Percentiles rank a stretch among this genome's conserved stretches.
phyloP scores from a whole-genome alignment of 2,329 filamentous ascomycete species.

The Arthrobotrys musiformis region DNA sequence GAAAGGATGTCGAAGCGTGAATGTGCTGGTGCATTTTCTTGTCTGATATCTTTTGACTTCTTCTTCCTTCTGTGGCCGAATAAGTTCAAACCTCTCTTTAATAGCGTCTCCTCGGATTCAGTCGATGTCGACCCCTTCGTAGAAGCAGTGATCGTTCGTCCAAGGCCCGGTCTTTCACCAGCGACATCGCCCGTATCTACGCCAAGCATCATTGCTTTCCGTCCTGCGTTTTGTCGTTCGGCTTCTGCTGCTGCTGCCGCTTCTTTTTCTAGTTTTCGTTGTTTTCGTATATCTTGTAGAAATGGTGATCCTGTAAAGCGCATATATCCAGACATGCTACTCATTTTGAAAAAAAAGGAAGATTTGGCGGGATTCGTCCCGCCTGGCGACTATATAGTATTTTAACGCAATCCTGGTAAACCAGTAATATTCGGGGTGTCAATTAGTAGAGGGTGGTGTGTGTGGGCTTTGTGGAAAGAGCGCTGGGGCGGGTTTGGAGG shows the following conservation, averaged over 20 bases:
- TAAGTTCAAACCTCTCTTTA: slow-evolving; percentile 40
- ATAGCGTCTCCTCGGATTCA: slow-evolving; percentile 44
- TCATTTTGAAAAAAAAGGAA: slow-evolving; percentile 41
- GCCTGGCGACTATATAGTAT: slow-evolving; percentile 54
- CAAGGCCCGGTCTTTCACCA: slow-evolving; percentile 33
- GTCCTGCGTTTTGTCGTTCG: slow-evolving; percentile 41
- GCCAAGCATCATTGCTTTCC: slow-evolving; percentile 48
- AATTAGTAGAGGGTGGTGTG: slow-evolving; percentile 42
- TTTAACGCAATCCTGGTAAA: slow-evolving; percentile 50
- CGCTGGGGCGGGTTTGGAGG: slow-evolving; percentile 52
- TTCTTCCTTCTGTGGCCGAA: slow-evolving; percentile 52
- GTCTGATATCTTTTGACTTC: slow-evolving; percentile 45
- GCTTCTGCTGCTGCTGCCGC: slow-evolving; percentile 27
- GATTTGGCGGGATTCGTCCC: slow-evolving; percentile 52
- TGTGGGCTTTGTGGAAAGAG: slow-evolving; percentile 39
- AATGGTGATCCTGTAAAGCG: slow-evolving; percentile 45
- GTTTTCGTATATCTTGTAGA: slow-evolving; percentile 47
- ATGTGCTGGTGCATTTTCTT: slow-evolving; percentile 9
- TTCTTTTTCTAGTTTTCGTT: slow-evolving; percentile 53
- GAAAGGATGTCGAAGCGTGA: slow-evolving; percentile 50
- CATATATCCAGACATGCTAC: slow-evolving; percentile 56
- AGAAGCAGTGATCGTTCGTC: slow-evolving; percentile 33
- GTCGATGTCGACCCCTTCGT: slow-evolving; percentile 45
- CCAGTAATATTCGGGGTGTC: slow-evolving; percentile 50
- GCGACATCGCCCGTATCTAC: slow-evolving; percentile 39